Evolutionary conservation across 768 basidiomycete genomes (phyloP).

Genomic region (Psilocybe sp.): DNA sequence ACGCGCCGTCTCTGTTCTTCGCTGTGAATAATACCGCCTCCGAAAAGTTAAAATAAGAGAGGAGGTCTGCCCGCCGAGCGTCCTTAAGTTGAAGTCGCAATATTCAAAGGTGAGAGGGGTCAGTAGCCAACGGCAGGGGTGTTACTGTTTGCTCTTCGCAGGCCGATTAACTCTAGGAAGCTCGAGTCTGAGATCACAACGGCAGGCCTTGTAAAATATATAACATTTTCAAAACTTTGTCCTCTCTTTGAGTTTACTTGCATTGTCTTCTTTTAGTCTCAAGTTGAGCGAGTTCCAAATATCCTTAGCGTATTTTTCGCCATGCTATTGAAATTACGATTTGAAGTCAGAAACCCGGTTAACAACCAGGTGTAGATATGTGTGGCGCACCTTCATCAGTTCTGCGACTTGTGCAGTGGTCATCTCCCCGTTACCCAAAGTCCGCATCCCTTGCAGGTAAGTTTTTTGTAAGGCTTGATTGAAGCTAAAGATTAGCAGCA

Average conservation of each 20-base stretch:
- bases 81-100: too few species aligned
- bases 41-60: too few species aligned
- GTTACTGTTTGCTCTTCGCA: too few species aligned
- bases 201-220: neutral
- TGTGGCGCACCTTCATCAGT: constrained; percentile 49
- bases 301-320: constrained; percentile 61
- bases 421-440: constrained; percentile 63
- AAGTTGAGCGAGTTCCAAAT: constrained; percentile 54
- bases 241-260: constrained; percentile 54
- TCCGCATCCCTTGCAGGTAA: constrained; percentile 58
- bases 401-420: constrained; percentile 42
- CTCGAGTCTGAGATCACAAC: too few species aligned
- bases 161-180: too few species aligned
- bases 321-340: constrained; percentile 40
- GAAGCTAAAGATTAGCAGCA: constrained; percentile 69
- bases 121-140: too few species aligned
- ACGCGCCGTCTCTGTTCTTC: too few species aligned
- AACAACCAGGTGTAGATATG: neutral
- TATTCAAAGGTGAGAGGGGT: too few species aligned
- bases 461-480: constrained; percentile 19
- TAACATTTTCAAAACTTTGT: constrained; percentile 32
- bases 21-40: too few species aligned
- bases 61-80: too few species aligned
- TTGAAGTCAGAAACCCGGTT: neutral
- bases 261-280: constrained; percentile 65